These are phyloP conservation scores for Verticillium albo-atrum DNA, from an alignment of 2,329 filamentous ascomycete species.

Conservation along the genomic window DNA sequence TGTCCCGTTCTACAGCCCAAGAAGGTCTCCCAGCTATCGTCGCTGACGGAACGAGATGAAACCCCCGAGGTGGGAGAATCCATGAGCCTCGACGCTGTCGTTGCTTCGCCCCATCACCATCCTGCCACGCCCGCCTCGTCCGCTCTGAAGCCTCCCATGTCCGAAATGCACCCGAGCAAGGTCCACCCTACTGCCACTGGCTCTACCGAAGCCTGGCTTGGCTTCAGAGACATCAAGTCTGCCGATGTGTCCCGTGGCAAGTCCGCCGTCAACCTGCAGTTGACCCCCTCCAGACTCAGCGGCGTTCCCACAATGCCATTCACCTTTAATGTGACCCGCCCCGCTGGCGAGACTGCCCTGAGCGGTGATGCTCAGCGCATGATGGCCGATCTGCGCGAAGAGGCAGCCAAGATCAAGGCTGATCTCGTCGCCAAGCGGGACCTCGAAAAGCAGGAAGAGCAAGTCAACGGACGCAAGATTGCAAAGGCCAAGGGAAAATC, in stretches of 20 bases:
- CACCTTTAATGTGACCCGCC: slow-evolving; percentile 57
- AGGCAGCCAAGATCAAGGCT: slow-evolving; percentile 17
- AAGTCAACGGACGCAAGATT: slow-evolving; percentile 58
- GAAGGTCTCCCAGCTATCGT: slow-evolving; percentile 25
- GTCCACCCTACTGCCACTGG: slow-evolving; percentile 71
- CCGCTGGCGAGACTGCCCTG: slow-evolving; percentile 46
- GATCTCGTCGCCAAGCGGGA: slow-evolving; percentile 45
- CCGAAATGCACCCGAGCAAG: slow-evolving; percentile 90
- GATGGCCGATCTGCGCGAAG: slow-evolving; percentile 63
- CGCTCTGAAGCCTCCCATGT: slow-evolving; percentile 63
- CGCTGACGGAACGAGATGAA: slow-evolving; percentile 41
- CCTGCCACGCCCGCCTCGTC: slow-evolving; percentile 59
- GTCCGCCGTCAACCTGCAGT: slow-evolving; percentile 34
- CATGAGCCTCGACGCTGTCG: slow-evolving; percentile 20
- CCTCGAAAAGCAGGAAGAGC: slow-evolving; percentile 43
- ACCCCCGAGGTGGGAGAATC: slow-evolving; percentile 21
- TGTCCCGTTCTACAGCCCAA: slow-evolving; percentile 18
- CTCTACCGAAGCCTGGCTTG: slow-evolving; percentile 76
- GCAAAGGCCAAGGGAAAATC: slow-evolving; percentile 75
- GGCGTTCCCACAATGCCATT: slow-evolving; percentile 54
- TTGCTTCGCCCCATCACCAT: slow-evolving; percentile 27
- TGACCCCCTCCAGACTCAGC: slow-evolving; percentile 59
- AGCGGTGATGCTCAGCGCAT: slow-evolving; percentile 57
- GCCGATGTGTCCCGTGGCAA: slow-evolving; percentile 37
- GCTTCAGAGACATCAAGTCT: slow-evolving; percentile 73